Percentiles rank a stretch among this genome's conserved stretches.
Evolutionary conservation across 129 eudicot genomes (phyloP).

Genomic region (Flaveria trinervia): DNA sequence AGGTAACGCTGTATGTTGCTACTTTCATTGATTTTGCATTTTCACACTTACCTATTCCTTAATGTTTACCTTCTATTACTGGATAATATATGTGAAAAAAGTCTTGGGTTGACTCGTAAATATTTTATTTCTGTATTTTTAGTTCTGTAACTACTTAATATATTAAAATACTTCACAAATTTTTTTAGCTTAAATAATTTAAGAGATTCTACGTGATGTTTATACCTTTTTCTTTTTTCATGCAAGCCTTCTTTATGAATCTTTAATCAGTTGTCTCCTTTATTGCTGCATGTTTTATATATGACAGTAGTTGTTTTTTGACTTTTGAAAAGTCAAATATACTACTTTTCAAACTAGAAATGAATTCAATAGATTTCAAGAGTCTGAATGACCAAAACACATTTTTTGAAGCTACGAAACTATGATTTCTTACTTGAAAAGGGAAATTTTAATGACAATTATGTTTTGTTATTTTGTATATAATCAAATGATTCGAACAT

Average conservation of each 20-base stretch:
- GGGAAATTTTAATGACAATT: neutral
- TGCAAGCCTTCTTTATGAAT: neutral
- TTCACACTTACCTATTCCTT: too few species aligned
- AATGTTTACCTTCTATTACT: too few species aligned
- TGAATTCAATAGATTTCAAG: conserved; percentile 1
- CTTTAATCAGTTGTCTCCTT: neutral
- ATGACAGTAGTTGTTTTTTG: neutral
- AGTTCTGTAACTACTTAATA: neutral
- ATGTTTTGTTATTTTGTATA: too few species aligned
- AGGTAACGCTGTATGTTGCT: conserved; percentile 16
- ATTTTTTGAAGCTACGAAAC: neutral
- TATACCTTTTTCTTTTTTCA: neutral
- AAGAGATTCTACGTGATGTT: too few species aligned
- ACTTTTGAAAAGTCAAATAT: neutral
- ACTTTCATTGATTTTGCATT: neutral
- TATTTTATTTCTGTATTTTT: neutral
- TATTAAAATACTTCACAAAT: neutral
- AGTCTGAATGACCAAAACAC: neutral
- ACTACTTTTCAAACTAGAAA: neutral
- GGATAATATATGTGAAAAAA: too few species aligned
- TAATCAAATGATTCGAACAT: conserved; percentile 30
- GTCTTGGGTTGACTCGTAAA: neutral
- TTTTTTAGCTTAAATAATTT: neutral
- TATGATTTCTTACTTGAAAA: neutral
- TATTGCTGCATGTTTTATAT: neutral